Conservation (phyloP, 768 basidiomycete genomes). For the Gelatoporia subvermispora region DNA sequence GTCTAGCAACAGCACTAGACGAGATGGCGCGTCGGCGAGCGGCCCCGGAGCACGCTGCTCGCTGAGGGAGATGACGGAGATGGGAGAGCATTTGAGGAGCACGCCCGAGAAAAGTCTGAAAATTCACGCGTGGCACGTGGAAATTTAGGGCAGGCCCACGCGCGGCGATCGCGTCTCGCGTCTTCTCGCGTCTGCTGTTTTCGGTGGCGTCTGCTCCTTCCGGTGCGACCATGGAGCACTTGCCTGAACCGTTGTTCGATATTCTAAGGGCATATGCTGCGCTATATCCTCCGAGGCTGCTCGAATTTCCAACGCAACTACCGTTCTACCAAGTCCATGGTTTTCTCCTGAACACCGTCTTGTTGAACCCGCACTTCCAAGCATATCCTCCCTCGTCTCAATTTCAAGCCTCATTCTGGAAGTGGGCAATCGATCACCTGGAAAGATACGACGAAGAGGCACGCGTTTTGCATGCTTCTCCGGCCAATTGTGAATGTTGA, state of each 20-base stretch:
- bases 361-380: constrained; percentile 48
- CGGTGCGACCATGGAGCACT: background rate
- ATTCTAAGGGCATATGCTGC: constrained; percentile 50
- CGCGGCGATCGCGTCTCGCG: background rate
- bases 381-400: constrained; percentile 57
- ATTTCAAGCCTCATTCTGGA: constrained; percentile 70
- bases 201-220: background rate
- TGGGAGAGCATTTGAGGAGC: constrained; percentile 22
- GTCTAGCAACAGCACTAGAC: too few species aligned
- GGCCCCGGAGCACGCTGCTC: constrained; percentile 7
- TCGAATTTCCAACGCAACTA: constrained; percentile 38
- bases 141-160: constrained; percentile 20
- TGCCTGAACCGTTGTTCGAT: constrained; percentile 12
- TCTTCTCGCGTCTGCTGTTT: too few species aligned
- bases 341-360: constrained; percentile 49
- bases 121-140: constrained; percentile 20
- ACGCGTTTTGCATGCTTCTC: constrained; percentile 18
- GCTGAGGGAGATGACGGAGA: constrained; percentile 18
- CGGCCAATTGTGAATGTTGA: constrained; percentile 6
- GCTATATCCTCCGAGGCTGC: constrained; percentile 38
- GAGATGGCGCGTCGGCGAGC: background rate
- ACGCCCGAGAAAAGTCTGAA: constrained; percentile 19
- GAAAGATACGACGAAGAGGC: constrained; percentile 46
- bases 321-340: constrained; percentile 40
- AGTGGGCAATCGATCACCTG: constrained; percentile 55